Evolutionary conservation across 495 filamentous ascomycete species (phyloP), one percentile per base, ranked within the genome.

Genomic region (Annulohypoxylon nitens): DNA sequence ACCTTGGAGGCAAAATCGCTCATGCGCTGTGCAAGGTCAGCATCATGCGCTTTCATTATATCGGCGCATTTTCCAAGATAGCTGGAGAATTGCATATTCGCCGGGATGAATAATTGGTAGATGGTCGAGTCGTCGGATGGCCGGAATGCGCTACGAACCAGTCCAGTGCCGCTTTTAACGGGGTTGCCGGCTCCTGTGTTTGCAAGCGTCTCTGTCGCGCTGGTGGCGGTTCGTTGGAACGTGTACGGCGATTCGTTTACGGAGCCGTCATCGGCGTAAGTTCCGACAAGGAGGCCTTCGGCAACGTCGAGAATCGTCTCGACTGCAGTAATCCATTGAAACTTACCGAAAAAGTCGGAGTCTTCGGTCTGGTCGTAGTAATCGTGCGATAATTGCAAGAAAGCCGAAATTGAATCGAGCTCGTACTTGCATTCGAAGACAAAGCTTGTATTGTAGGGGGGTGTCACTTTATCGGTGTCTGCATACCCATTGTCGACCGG

Each of bases 81-180:
- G 30, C 82, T 75, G 14, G 86, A 82, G 73, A 92, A 91, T 86
- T 91, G 90, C 90, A 92, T 92, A 64, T 92, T 92, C 3, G 86
- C 84, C 0, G 90, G 90, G 34, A 92, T 84, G 67, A 90, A 81
- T 16, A 89, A 82, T 75, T 89, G 87, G 64, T 82, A 90, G 57
- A 88, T 86, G 0, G 77, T 83, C 18, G 81, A 68, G 75, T 92
- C 90, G 76, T 92, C 90, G 20, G 86, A 89, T 0, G 90, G 90
- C 3, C 90, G 81, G 79, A 92, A 92, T 8, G 87, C 88, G 55
- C 84, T 88, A 1, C 90, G 80, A 12, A 92, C 82, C 61, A 92
- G 74, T 5, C 89, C 89, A 0, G 88, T 92, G n/a, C 82, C 87
- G 20, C 74, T 70, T 25, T 81, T 82, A 0, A 88, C 83, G 0